Base-by-base conservation (phyloP, 768 basidiomycete species). In the Lanmaoa pseudosensibilis region DNA sequence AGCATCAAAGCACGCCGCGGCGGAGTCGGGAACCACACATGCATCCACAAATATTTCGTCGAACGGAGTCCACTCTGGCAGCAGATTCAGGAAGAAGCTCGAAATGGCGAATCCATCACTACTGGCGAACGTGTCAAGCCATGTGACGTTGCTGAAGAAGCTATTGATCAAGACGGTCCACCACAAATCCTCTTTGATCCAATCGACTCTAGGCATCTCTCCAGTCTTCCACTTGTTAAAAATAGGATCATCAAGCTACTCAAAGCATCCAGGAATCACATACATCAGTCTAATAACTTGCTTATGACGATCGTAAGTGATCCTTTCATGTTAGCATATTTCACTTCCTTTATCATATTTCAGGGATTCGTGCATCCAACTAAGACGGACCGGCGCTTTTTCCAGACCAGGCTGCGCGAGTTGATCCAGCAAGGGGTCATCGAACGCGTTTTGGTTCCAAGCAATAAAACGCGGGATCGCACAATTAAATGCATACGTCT, bases 1-100 rank as follows among this genome's bases (percentile, higher is more conserved):
- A 92, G 86, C 46, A 81, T 86, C 58, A 92, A 93, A 73, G 85
- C 87, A n/a, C 79, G 87, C 41, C 83, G 85, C 45, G 86, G 86
- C 11, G 90, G 90, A 18, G 80, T 90, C 16, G 88, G 90, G 25
- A 83, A 84, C 32, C 83, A 94, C 69, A 83, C 89, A 57, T 84
- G 83, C 66, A 83, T 96, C 44, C 93, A 93, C 74, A 88, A 82
- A 63, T 85, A 94, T 67, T 94, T 94, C 69, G 90, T 87, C 65
- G 86, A 91, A 47, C 79, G 81, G 37, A 90, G 83, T 63, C 76
- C 83, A 0, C 77, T 83, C n/a, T 93, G 91, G 91, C 82, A 85
- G 65, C 82, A 80, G 52, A 87, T 93, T 54, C 82, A 84, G 13
- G 82, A 85, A 18, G 90, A 91, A 72, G 74, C 69, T 45, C 72